These are phyloP conservation scores for Eucalyptus leucophloia DNA, from an alignment of 345 rosid species.

Conservation along the genomic window DNA sequence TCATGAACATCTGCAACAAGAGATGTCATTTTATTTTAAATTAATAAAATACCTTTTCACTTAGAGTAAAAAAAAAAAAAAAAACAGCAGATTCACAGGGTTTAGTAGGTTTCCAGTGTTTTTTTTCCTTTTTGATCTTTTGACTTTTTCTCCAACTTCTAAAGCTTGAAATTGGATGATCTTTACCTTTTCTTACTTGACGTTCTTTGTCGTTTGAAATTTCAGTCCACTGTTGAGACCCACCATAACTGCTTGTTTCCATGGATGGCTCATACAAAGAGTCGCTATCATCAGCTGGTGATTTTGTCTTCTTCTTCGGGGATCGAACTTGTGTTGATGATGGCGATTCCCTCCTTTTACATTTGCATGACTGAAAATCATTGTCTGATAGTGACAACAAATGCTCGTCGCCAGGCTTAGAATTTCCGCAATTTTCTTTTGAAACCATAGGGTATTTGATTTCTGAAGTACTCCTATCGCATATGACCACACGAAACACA, in stretches of 20 bases:
- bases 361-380: background rate
- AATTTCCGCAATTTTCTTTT: background rate
- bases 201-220: background rate
- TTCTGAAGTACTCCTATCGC: background rate
- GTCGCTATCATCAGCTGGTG: background rate
- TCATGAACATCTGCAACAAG: background rate
- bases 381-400: background rate
- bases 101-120: background rate
- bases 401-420: background rate
- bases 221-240: background rate
- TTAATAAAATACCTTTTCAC: background rate
- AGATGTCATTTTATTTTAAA: background rate
- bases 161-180: background rate
- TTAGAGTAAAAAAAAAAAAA: background rate
- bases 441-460: background rate
- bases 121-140: background rate
- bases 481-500: conserved; percentile 3
- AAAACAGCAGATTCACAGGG: background rate
- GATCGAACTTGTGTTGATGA: background rate
- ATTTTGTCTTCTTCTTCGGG: background rate
- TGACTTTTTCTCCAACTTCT: background rate
- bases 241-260: background rate
- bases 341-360: background rate
- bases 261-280: background rate
- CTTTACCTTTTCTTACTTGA: background rate